Evolutionary conservation across 805 yeast genomes (phyloP).

Genomic region (Tetrapisispora fleetii): DNA sequence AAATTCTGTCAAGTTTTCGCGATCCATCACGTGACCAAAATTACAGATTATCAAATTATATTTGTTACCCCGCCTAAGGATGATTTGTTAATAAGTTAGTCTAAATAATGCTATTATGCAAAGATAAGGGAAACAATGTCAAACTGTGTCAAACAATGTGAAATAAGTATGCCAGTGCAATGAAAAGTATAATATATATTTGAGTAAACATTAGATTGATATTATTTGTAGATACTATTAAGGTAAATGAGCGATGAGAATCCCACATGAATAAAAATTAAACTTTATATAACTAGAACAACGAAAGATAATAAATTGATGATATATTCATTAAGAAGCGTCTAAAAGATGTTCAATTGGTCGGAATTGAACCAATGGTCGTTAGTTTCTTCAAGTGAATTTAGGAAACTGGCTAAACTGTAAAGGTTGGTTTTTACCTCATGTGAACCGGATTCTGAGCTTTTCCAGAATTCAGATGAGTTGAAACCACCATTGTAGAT

Average conservation of each 20-base stretch:
- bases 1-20: background rate
- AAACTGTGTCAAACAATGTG: too few relatives aligned
- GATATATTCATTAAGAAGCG: background rate
- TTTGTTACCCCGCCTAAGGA: too few relatives aligned
- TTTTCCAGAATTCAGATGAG: conserved; percentile 51
- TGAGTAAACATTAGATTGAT: too few relatives aligned
- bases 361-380: background rate
- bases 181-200: too few relatives aligned
- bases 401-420: background rate
- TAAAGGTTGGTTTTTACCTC: background rate
- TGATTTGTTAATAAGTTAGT: too few relatives aligned
- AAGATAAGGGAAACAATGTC: too few relatives aligned
- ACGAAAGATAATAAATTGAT: background rate
- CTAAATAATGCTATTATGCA: too few relatives aligned
- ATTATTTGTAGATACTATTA: too few relatives aligned
- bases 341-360: conserved; percentile 1
- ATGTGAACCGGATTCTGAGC: background rate
- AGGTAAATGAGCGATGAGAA: too few relatives aligned
- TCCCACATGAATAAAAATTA: background rate
- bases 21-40: background rate
- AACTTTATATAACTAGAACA: background rate
- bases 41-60: too few relatives aligned
- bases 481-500: conserved; percentile 77
- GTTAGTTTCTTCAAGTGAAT: background rate
- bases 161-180: too few relatives aligned